Base-by-base conservation (phyloP, 345 rosid genomes). In the Sonneratia alba region DNA sequence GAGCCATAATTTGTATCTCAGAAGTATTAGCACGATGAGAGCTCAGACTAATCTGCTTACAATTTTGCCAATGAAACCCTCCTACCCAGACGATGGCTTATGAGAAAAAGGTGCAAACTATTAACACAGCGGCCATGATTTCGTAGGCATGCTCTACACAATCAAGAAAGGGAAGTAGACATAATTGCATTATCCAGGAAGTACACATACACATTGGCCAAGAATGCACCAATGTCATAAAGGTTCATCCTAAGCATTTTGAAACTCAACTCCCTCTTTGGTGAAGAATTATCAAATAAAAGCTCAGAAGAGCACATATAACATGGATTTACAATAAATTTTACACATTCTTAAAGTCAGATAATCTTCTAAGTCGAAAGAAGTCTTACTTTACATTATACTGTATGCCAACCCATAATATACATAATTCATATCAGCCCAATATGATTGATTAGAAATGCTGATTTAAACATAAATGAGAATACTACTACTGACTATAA, bases 1-100 rank as follows among this genome's bases (percentile, higher is more conserved):
- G 91, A 77, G 98, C 96, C 98, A 93, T 93, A 66, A 13, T 65
- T 80, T 73, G 32, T 51, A 57, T 66, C 59, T 37, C 62, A 56
- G 22, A 22, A 40, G 36, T 45, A 45, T 62, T 27, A 37, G 47
- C 36, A 38, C 12, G 3, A 21, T 22, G n/a, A 24, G 45, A 18
- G 14, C 21, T 65, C 74, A 62, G 24, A 49, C 55, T 40, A 32
- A 62, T 43, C 18, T 21, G 49, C 51, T 67, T 51, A 38, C 45
- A 67, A 21, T 7, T 67, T 27, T 42, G 49, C 24, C 70, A 38
- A 15, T 5, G 51, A 7, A 11, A 5, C 64, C 22, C 10, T 22
- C 36, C 36, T 24, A 59, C 8, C 36, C 64, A 59, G 13, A 34
- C 19, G 6, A 53, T 53, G 59, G 59, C 59, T 53, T 5, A 7